Percentiles rank a stretch among this genome's conserved stretches.
phyloP scores from a whole-genome alignment of 345 rosid genomes.

The Dipteronia dyeriana region DNA sequence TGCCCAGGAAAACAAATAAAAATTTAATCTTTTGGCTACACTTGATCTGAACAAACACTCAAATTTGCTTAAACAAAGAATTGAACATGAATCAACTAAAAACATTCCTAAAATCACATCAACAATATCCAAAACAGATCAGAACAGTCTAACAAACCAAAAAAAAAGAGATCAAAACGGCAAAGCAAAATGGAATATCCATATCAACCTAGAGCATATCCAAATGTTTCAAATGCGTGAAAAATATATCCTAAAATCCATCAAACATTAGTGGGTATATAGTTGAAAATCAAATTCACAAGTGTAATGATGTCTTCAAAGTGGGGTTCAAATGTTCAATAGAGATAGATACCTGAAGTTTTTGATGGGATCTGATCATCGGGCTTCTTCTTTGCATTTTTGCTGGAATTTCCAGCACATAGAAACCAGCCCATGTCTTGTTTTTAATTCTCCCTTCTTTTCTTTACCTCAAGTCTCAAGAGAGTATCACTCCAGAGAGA shows the following conservation, averaged over 20 bases:
- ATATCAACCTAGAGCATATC: constrained; percentile 4
- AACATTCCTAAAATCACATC: constrained; percentile 16
- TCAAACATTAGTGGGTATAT: background rate
- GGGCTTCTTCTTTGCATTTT: constrained; percentile 35
- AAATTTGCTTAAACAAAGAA: background rate
- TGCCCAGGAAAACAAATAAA: background rate
- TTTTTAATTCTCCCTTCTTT: background rate
- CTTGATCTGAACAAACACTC: background rate
- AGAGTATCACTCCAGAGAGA: background rate
- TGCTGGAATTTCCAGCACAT: constrained; percentile 46
- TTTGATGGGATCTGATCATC: constrained; percentile 56
- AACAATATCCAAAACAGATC: constrained; percentile 29
- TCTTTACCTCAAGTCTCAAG: background rate
- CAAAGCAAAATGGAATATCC: background rate
- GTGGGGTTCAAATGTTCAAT: background rate
- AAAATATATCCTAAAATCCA: background rate
- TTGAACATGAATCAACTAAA: background rate
- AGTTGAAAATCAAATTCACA: background rate
- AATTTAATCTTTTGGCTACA: background rate
- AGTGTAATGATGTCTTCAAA: background rate
- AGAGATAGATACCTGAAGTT: constrained; percentile 39
- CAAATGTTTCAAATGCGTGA: background rate
- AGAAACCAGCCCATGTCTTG: constrained; percentile 47
- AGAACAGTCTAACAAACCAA: constrained; percentile 16
- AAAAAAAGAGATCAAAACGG: constrained; percentile 7